phyloP scores from a whole-genome alignment of 2,329 filamentous ascomycete genomes.

The Colletotrichum orbiculare region DNA sequence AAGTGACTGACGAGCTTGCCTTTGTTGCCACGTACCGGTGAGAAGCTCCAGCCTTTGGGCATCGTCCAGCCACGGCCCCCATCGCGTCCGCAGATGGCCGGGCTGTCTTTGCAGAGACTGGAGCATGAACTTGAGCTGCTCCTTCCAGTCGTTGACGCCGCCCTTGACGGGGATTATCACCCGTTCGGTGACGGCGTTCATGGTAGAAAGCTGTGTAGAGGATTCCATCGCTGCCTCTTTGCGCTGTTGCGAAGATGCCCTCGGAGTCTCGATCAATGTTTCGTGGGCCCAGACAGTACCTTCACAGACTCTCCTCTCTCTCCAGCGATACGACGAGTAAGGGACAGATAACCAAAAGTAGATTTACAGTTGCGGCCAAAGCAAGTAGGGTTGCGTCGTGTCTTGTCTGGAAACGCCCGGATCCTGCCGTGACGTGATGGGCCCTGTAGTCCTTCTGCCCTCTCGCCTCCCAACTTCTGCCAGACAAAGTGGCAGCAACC shows the following conservation, averaged over 20 bases:
- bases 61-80: constrained; percentile 43
- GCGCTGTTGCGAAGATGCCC: not conserved
- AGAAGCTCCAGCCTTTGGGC: constrained; percentile 43
- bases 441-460: not conserved
- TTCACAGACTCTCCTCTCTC: not conserved
- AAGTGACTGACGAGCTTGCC: not conserved
- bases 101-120: constrained; percentile 42
- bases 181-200: constrained; percentile 37
- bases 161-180: constrained; percentile 41
- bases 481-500: constrained; percentile 12
- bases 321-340: not conserved
- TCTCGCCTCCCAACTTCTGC: not conserved
- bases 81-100: constrained; percentile 43
- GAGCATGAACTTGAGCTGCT: constrained; percentile 42
- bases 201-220: constrained; percentile 20
- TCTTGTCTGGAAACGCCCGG: constrained; percentile 6
- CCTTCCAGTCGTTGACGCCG: constrained; percentile 43
- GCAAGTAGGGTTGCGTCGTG: not conserved
- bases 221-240: constrained; percentile 28
- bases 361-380: constrained; percentile 16
- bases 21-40: constrained; percentile 36
- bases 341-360: not conserved
- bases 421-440: not conserved
- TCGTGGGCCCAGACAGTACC: not conserved
- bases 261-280: too few relatives aligned